Conservation (phyloP, 805 yeast genomes). For the Cyberlindnera petersonii region DNA sequence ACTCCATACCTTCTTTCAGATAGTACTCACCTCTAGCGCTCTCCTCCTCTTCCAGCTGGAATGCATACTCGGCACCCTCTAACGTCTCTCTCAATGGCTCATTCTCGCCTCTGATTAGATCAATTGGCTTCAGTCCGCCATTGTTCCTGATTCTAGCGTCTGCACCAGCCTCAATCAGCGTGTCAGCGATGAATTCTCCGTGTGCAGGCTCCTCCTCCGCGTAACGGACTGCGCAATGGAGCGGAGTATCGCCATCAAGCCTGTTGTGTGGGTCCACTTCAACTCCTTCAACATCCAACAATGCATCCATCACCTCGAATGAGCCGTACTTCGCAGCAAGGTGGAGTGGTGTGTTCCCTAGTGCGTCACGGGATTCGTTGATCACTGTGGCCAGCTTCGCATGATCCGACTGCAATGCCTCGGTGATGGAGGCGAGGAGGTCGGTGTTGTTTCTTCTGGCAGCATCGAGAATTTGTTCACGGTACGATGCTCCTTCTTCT, state of each 20-base stretch:
- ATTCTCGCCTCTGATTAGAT: slow-evolving; percentile 54
- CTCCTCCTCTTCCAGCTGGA: slow-evolving; percentile 34
- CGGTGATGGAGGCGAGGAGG: slow-evolving; percentile 55
- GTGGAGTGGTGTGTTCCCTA: slow-evolving; percentile 80
- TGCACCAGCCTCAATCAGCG: slow-evolving; percentile 86
- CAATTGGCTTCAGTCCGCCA: slow-evolving; percentile 69
- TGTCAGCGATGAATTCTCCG: slow-evolving; percentile 73
- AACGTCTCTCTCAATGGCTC: slow-evolving; percentile 57
- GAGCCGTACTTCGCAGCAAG: slow-evolving; percentile 78
- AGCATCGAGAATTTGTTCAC: slow-evolving; percentile 81
- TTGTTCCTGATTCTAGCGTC: slow-evolving; percentile 64
- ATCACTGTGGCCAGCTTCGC: slow-evolving; percentile 44
- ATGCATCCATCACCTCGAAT: slow-evolving; percentile 76
- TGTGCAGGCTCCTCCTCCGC: slow-evolving; percentile 69
- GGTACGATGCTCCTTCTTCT: slow-evolving; percentile 66
- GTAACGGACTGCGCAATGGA: slow-evolving; percentile 80
- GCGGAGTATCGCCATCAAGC: slow-evolving; percentile 78
- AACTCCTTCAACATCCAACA: slow-evolving; percentile 85
- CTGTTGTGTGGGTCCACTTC: slow-evolving; percentile 80
- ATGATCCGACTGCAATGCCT: slow-evolving; percentile 22
- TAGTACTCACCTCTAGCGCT: slow-evolving; percentile 31
- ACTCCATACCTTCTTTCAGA: slow-evolving; percentile 6
- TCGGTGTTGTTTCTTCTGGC: slow-evolving; percentile 86
- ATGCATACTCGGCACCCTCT: slow-evolving; percentile 82
- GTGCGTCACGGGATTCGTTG: slow-evolving; percentile 68